Base-by-base conservation (phyloP, 495 filamentous ascomycete species). In the Trypethelium eluteriae region DNA sequence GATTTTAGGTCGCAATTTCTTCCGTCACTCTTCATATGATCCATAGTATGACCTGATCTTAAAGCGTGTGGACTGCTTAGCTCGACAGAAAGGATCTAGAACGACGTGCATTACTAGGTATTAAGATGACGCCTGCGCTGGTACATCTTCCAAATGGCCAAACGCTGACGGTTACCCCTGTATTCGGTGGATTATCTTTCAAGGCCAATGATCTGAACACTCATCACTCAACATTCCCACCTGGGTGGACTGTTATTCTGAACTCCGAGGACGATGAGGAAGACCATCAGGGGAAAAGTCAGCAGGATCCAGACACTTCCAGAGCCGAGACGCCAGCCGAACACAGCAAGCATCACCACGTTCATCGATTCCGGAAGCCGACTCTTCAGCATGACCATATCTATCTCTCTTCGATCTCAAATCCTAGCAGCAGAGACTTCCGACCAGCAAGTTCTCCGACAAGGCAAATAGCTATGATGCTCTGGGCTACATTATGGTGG, bases 401-500 rank as follows among this genome's bases (percentile, higher is more conserved):
- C 49, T 96, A 91, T 79, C 91, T 97, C 67, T 94, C 90, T 18
- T 92, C 89, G 66, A 93, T 96, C 69, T 93, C 90, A 61, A 92
- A 86, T 68, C 91, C 92, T 0, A 89, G 88, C 61, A 89, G 80
- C 70, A 84, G 74, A 70, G 90, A 96, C 59, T 95, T 88, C 81
- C 90, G 90, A 70, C 86, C 91, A 0, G 82, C 85, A 11, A 84
- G 77, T 36, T 95, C 91, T 59, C 91, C 89, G 0, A 92, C 91
- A 0, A 80, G 92, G 39, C 89, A 92, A 76, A 88, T 96, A 66
- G 93, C 93, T 66, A 89, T 96, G 90, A 93, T 96, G 90, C 84
- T 98, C 6, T 98, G 93, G 92, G 85, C 90, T 38, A 92, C 90
- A 1, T 78, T 98, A 39, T 95, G 88, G 76, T 98, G 95, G 95